Conservation (phyloP, 1,284 basidiomycete genomes). For the Moniliella sp. region DNA sequence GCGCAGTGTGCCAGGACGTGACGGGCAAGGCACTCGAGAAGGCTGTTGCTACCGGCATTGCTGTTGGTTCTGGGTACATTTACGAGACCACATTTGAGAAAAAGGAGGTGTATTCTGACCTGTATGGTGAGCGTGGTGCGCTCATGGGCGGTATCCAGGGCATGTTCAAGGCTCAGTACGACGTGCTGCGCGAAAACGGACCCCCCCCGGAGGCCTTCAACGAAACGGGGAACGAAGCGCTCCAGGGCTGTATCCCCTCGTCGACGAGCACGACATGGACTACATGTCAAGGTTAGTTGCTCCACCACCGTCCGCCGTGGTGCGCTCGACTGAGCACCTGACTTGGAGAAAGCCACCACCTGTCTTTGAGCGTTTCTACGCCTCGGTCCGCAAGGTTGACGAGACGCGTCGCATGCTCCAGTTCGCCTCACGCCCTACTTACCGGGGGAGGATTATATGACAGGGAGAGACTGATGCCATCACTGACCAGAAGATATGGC, state of each 20-base stretch:
- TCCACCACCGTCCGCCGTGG: conserved; percentile 96
- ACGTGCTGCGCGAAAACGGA: conserved; percentile 92
- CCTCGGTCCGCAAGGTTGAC: conserved; percentile 75
- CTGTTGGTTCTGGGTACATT: conserved; percentile 80
- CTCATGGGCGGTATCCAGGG: conserved; percentile 99
- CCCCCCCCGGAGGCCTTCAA: conserved; percentile 99
- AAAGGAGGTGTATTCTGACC: conserved; percentile 98
- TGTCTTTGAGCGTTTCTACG: conserved; percentile 80
- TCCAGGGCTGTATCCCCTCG: conserved; percentile 87
- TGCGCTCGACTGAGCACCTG: conserved; percentile 95
- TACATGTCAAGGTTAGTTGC: conserved; percentile 89
- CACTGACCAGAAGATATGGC: conserved; percentile 84
- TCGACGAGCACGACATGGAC: conserved; percentile 91
- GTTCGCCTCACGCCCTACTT: conserved; percentile 77
- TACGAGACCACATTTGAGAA: conserved; percentile 94
- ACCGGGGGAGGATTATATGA: conserved; percentile 81
- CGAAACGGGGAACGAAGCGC: conserved; percentile 89
- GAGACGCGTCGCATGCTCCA: conserved; percentile 92
- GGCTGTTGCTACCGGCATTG: conserved; percentile 81
- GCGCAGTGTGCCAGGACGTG: conserved; percentile 73
- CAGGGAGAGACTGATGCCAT: conserved; percentile 81
- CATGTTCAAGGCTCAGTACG: conserved; percentile 96
- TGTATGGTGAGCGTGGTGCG: conserved; percentile 98
- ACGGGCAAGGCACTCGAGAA: conserved; percentile 94
- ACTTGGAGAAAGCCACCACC: conserved; percentile 85